Base-by-base conservation (phyloP, 805 yeast genomes). In the Candida pseudofarinosa region DNA sequence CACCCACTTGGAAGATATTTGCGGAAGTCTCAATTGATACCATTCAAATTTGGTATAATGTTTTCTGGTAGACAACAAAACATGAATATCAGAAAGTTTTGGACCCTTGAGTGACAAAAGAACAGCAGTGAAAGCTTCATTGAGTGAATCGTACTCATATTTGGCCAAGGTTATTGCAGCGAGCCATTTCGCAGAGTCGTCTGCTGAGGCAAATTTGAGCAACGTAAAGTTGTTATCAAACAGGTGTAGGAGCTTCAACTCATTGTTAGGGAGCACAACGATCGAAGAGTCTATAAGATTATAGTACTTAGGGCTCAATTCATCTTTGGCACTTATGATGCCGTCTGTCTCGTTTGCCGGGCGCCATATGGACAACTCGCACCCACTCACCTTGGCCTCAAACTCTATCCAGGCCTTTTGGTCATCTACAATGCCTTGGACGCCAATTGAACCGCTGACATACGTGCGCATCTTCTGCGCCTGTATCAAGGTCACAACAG, bases 381-480 rank as follows among this genome's bases (percentile, higher is more conserved):
- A 72, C 17, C 88, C 88, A 13, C 76, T 64, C 38, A 76, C 54
- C 49, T 66, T 57, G 20, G 71, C 65, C 42, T 65, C 65, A 13
- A 63, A 65, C 40, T 57, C 54, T 19, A 59, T 41, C 73, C 74
- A 69, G 17, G 53, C 52, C 19, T 46, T 48, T 34, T 60, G 59
- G 26, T 52, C 57, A 4, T 48, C 46, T 16, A 52, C 43, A 17
- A 45, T 35, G 15, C 53, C 56, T n/a, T 55, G 53, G 26, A 60
- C 64, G 61, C 52, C 56, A 70, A 74, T 53, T 3, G 63, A 62
- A 16, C 86, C 85, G 40, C 72, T 77, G 36, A 67, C 71, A 59
- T 88, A 87, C 5, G 77, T 69, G 38, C 95, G 71, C 18, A 79
- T 72, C 47, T 79, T 79, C 55, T 88, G 95, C 15, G 89, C 81